These are phyloP conservation scores for Solioccasus polychromus DNA, from an alignment of 768 basidiomycete species.

Conservation along the genomic window DNA sequence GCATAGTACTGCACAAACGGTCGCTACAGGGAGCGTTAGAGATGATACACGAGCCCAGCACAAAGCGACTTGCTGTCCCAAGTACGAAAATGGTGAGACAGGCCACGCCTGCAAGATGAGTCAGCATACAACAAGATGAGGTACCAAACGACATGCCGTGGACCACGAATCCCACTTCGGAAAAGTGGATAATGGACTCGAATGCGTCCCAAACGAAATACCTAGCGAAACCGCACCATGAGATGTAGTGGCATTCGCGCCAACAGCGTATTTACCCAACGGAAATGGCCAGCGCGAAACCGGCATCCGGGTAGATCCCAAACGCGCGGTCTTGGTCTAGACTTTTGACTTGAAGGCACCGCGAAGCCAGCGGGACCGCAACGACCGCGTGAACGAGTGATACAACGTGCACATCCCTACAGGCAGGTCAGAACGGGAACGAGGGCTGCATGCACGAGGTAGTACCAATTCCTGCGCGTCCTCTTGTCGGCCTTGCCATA, in stretches of 20 bases:
- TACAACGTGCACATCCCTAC: constrained; percentile 66
- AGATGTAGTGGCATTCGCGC: neutral
- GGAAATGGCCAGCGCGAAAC: constrained; percentile 63
- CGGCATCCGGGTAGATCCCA: constrained; percentile 65
- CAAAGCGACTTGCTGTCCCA: constrained; percentile 56
- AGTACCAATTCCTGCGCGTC: constrained; percentile 60
- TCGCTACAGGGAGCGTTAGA: constrained; percentile 37
- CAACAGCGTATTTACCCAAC: constrained; percentile 50
- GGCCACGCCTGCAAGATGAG: constrained; percentile 43
- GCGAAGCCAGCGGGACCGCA: constrained; percentile 61
- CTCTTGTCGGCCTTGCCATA: constrained; percentile 47
- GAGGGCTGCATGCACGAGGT: neutral
- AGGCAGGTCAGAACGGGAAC: neutral
- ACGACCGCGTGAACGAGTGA: constrained; percentile 73
- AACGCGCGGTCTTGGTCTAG: constrained; percentile 65
- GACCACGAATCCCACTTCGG: constrained; percentile 69
- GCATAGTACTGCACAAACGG: constrained; percentile 82
- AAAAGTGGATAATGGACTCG: constrained; percentile 66
- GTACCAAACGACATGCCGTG: constrained; percentile 50
- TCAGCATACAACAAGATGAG: constrained; percentile 3
- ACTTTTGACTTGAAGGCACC: constrained; percentile 45
- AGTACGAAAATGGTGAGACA: constrained; percentile 66
- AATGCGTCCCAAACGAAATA: constrained; percentile 85
- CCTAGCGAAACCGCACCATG: constrained; percentile 30
- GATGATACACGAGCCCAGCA: neutral